Evolutionary conservation across 2,329 filamentous ascomycete genomes (phyloP).

Genomic region (Aspergillus sp.): DNA sequence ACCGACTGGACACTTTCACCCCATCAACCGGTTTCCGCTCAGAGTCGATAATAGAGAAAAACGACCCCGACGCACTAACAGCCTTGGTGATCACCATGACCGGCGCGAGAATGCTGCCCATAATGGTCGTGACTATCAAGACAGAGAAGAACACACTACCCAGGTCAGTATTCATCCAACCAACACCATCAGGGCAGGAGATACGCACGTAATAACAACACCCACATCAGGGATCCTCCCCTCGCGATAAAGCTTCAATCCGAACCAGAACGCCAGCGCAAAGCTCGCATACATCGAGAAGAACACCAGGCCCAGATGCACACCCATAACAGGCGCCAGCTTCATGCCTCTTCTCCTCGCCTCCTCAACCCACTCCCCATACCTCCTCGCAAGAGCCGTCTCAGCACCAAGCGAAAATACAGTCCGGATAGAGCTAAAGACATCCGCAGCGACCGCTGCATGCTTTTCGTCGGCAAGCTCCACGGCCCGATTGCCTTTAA

Average conservation of each 20-base stretch:
- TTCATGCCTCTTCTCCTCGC: conserved; percentile 30
- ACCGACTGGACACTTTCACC: too few species aligned
- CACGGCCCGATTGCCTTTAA: too few species aligned
- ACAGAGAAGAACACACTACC: conserved; percentile 20
- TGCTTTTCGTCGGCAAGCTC: too few species aligned
- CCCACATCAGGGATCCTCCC: conserved; percentile 28
- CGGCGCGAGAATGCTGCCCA: conserved; percentile 28
- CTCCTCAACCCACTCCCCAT: conserved; percentile 37
- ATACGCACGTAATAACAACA: too few species aligned
- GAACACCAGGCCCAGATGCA: conserved; percentile 34
- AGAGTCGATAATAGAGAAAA: conserved; percentile 32
- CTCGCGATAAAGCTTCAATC: conserved; percentile 32
- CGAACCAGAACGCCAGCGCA: conserved; percentile 39
- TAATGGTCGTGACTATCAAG: too few species aligned
- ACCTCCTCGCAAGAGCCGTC: conserved; percentile 31
- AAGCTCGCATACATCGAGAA: conserved; percentile 39
- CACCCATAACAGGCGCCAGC: conserved; percentile 24
- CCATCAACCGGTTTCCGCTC: too few species aligned
- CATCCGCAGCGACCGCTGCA: too few species aligned
- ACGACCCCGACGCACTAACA: conserved; percentile 28
- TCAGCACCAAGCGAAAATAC: too few species aligned
- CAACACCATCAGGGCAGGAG: accelerated
- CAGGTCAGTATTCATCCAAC: background rate
- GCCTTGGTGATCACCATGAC: conserved; percentile 38
- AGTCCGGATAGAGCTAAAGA: too few species aligned